Conservation (phyloP, 352 stramenopile genomes). For the Globisporangium alternatum region DNA sequence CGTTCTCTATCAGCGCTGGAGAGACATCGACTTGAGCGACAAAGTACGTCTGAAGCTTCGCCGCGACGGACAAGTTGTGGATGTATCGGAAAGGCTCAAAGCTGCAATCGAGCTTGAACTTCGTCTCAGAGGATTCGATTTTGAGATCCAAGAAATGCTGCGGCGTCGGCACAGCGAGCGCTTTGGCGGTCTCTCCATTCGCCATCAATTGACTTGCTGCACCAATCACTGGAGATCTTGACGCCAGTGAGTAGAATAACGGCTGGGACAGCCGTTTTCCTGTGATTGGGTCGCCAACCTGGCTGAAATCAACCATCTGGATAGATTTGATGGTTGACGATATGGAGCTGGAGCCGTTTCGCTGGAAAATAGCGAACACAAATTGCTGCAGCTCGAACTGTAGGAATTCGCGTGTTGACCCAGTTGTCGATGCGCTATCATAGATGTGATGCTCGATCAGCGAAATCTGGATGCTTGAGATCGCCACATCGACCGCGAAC, state of each 20-base stretch:
- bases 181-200: not conserved
- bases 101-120: conserved; percentile 50
- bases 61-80: conserved; percentile 59
- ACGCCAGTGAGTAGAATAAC: conserved; percentile 36
- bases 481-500: conserved; percentile 60
- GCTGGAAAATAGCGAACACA: conserved; percentile 60
- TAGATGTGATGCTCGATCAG: conserved; percentile 27
- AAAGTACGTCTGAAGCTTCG: conserved; percentile 70
- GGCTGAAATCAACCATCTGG: conserved; percentile 68
- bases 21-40: conserved; percentile 45
- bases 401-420: conserved; percentile 50
- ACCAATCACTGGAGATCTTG: conserved; percentile 16
- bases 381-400: conserved; percentile 70
- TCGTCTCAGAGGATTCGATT: conserved; percentile 55
- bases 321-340: conserved; percentile 56
- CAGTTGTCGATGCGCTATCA: conserved; percentile 5
- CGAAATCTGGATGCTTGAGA: conserved; percentile 52
- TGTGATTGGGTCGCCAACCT: conserved; percentile 16
- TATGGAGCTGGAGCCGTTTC: conserved; percentile 42
- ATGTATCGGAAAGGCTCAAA: conserved; percentile 72
- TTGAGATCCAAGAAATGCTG: conserved; percentile 47
- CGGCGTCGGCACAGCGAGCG: conserved; percentile 7
- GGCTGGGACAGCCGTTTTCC: conserved; percentile 25
- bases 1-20: conserved; percentile 45
- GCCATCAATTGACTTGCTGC: not conserved